These are phyloP conservation scores for Thalia dealbata DNA, from an alignment of 176 grass and related monocot species.

Conservation along the genomic window DNA sequence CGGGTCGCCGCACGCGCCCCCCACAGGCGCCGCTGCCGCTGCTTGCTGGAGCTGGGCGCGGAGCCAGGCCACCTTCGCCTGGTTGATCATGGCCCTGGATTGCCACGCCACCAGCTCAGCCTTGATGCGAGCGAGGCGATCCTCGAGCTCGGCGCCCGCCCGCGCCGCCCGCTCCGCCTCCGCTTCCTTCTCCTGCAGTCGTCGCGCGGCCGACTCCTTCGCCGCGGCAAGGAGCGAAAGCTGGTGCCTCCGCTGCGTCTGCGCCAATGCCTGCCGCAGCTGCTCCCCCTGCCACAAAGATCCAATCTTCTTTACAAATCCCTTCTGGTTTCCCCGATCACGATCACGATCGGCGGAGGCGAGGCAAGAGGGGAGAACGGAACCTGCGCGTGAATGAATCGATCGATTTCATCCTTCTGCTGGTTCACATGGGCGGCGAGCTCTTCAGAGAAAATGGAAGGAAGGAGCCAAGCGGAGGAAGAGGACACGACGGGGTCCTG, in stretches of 20 bases:
- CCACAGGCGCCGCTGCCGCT: not conserved
- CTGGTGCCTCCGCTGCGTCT: slow-evolving; percentile 1
- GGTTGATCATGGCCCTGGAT: not conserved
- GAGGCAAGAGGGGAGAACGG: not conserved
- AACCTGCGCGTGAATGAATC: slow-evolving; percentile 2
- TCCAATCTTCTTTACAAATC: not conserved
- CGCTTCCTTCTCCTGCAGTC: slow-evolving; percentile 1
- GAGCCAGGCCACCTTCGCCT: not conserved
- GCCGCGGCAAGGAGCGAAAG: not conserved
- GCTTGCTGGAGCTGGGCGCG: slow-evolving; percentile 5
- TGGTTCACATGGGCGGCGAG: not conserved
- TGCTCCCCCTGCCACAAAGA: slow-evolving; percentile 8
- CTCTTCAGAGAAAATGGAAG: slow-evolving; percentile 3
- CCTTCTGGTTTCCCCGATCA: no score
- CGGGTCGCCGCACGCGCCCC: not conserved
- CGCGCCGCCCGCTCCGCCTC: not conserved
- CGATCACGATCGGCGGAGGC: no score
- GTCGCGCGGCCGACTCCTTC: not conserved
- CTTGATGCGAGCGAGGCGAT: not conserved
- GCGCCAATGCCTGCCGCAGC: slow-evolving; percentile 5
- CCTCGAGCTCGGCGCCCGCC: slow-evolving; percentile 2
- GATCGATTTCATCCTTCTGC: slow-evolving; percentile 7
- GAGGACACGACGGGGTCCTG: not conserved
- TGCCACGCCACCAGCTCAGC: slow-evolving; percentile 15
- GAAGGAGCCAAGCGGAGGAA: not conserved